Evolutionary conservation across 495 filamentous ascomycete species (phyloP), one percentile per base, ranked within the genome.

Genomic region (Aspergillus mulundensis): DNA sequence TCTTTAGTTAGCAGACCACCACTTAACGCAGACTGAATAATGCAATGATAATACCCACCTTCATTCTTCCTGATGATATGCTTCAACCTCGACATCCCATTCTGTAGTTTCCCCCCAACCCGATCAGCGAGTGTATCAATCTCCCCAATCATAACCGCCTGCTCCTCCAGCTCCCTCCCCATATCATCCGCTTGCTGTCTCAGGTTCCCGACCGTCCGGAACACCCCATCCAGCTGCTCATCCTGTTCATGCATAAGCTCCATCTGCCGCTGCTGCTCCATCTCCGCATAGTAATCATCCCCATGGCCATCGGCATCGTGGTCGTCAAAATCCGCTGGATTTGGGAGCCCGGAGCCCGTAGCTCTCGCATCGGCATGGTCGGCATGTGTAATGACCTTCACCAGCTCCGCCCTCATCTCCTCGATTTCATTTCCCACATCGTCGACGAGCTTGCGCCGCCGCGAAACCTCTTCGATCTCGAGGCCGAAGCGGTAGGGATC

Each of bases 241-340:
- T 98, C 95, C 75, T 97, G 94, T 70, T 96, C 93, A 64, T 87
- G 84, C 87, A 98, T 92, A 68, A 97, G 85, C 76, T 90, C 84
- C 64, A 85, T 57, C 73, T 98, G 94, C 63, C 94, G 81, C 71
- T 95, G 86, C 67, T 96, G 87, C 79, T 97, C 95, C 67, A 94
- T 92, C 49, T 84, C 86, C n/a, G 83, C 86, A 70, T 89, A 87
- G 40, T 81, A 79, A 67, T 93, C 89, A 62, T 86, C 83, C 5
- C 65, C 62, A 16, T 54, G 72, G 70, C 57, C 73, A 57, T 41
- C 73, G 7, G 67, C 59, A 36, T 60, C 66, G 64, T 78, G 1
- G 18, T 40, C 38, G 38, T 36, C 82, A 59, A 92, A 95, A 19
- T 86, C 81, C 44, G 82, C 84, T 38, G 90, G 89, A 53, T 88